These are phyloP conservation scores for Cyberlindnera suaveolens DNA, from an alignment of 805 yeast species.

Conservation along the genomic window DNA sequence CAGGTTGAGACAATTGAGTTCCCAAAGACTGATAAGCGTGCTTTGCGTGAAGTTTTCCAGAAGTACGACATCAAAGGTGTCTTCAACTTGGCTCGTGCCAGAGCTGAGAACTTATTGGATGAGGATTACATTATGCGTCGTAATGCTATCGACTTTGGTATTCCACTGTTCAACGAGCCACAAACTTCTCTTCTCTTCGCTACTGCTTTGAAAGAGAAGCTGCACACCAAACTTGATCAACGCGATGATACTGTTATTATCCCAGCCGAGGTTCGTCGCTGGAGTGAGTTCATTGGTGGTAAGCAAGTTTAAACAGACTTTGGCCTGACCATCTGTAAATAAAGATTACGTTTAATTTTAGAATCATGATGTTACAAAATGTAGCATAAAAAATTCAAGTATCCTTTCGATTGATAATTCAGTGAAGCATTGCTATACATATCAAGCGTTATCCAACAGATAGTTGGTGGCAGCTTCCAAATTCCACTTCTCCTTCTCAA, in stretches of 20 bases:
- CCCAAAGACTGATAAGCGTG: conserved; percentile 91
- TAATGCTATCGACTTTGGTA: conserved; percentile 96
- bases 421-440: neutral
- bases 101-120: conserved; percentile 81
- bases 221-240: conserved; percentile 48
- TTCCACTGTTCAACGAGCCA: conserved; percentile 96
- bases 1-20: conserved; percentile 65
- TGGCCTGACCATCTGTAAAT: neutral
- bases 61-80: conserved; percentile 79
- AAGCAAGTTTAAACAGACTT: conserved; percentile 54
- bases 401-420: neutral
- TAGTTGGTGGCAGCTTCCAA: conserved; percentile 84
- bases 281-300: conserved; percentile 97
- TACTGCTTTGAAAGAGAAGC: conserved; percentile 66
- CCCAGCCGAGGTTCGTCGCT: conserved; percentile 84
- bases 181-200: conserved; percentile 87
- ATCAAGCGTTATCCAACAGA: conserved; percentile 60
- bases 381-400: neutral
- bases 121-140: conserved; percentile 97
- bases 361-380: neutral
- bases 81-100: conserved; percentile 82
- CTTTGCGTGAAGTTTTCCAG: conserved; percentile 88
- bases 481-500: conserved; percentile 65
- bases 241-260: conserved; percentile 45
- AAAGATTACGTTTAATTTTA: neutral